These are phyloP conservation scores for Lepidium didymum DNA, from an alignment of 345 rosid species.

Conservation along the genomic window DNA sequence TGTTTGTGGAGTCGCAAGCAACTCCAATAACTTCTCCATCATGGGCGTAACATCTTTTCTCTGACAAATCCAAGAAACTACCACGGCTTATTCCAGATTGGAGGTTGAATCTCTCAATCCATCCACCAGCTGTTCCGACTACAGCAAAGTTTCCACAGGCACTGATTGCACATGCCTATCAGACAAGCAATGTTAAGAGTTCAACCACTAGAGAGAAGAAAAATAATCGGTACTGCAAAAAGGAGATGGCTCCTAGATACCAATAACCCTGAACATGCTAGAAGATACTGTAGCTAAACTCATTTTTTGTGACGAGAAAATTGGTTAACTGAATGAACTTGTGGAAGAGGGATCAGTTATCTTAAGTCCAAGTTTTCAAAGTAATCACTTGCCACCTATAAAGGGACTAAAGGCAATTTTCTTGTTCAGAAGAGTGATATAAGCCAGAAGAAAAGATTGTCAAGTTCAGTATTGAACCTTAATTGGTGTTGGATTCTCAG, in stretches of 20 bases:
- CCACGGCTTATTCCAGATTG: slow-evolving; percentile 96
- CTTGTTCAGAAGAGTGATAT: not conserved
- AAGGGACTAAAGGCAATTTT: not conserved
- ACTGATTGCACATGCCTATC: slow-evolving; percentile 85
- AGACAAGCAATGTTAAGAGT: not conserved
- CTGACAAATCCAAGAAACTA: slow-evolving; percentile 57
- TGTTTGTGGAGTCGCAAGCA: slow-evolving; percentile 91
- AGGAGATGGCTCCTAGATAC: not conserved
- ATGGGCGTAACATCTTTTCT: slow-evolving; percentile 53
- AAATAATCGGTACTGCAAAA: not conserved
- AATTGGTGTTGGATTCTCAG: slow-evolving; percentile 71
- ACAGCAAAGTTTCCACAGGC: slow-evolving; percentile 97
- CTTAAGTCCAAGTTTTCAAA: not conserved
- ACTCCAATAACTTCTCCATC: slow-evolving; percentile 81
- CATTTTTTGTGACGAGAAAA: not conserved
- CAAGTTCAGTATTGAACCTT: slow-evolving; percentile 46
- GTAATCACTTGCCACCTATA: not conserved
- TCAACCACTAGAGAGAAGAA: not conserved
- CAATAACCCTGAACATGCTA: not conserved
- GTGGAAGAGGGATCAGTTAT: not conserved
- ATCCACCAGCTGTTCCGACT: slow-evolving; percentile 88
- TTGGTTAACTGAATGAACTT: not conserved
- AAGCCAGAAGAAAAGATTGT: not conserved
- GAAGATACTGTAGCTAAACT: not conserved
- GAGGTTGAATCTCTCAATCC: slow-evolving; percentile 91